Conservation (phyloP, 75 land plant genomes). For the Chamaecyparis obtusa region DNA sequence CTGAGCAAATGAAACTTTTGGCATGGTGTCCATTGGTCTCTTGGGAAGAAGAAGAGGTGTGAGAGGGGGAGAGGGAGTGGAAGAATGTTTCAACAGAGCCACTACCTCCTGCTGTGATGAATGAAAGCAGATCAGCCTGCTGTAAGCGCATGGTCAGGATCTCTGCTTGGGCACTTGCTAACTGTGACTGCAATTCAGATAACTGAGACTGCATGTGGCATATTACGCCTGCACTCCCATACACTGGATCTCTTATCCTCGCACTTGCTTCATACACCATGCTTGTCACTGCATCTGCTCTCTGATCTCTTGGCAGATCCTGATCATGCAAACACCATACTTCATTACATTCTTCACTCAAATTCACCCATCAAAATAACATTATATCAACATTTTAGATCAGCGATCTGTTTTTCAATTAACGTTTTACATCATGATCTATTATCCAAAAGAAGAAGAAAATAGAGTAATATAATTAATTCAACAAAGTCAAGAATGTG, state of each 20-base stretch:
- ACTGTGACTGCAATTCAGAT: neutral
- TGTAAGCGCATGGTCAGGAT: neutral
- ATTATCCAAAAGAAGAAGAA: too few relatives aligned
- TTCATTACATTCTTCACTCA: too few relatives aligned
- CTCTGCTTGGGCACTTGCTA: neutral
- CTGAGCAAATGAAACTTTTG: neutral
- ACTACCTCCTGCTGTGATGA: neutral
- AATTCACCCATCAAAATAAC: too few relatives aligned
- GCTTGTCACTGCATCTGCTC: conserved; percentile 35
- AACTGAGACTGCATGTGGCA: conserved; percentile 15
- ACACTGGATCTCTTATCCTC: conserved; percentile 29
- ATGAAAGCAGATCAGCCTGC: neutral
- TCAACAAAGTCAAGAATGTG: too few relatives aligned
- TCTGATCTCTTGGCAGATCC: conserved; percentile 24
- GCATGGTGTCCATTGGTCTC: neutral
- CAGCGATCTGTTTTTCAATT: too few relatives aligned
- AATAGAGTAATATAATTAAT: too few relatives aligned
- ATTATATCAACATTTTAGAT: too few relatives aligned
- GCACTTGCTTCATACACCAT: conserved; percentile 42
- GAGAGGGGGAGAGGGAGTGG: neutral
- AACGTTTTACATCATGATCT: too few relatives aligned
- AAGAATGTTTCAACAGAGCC: neutral
- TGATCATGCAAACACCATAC: neutral
- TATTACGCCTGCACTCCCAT: conserved; percentile 39
- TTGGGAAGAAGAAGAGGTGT: neutral